Evolutionary conservation across 176 grass and related monocot species (phyloP), one percentile per base, ranked within the genome.

Genomic region (Elaeis guineensis): DNA sequence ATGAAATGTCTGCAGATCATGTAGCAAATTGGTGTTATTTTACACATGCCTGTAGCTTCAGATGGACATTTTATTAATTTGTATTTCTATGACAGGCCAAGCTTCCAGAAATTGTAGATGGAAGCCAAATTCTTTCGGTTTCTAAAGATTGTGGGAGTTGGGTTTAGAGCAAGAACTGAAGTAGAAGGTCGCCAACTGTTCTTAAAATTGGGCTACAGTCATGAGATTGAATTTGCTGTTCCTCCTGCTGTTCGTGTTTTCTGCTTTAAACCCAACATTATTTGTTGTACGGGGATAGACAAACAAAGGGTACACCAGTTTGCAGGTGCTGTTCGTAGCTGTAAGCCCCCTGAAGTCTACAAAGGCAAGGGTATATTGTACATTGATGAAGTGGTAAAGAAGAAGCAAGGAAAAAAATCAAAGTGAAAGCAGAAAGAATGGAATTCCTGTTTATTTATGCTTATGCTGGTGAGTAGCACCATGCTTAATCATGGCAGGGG

Each of bases 371-470:
- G 83, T 32, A 63, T 93, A 66, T 21, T 66, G 1, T 93, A 87
- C 80, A 69, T 93, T 4, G 84, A 87, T 51, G 87, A 90, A 69
- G 72, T 90, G 55, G 25, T 90, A 16, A 87, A 94, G 62, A 72
- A 75, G 57, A 94, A 87, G 69, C 80, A 64, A 6, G 74, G 83
- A 22, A 87, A 86, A 73, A 74, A 72, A 73, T 82, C 82, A 19
- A 82, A 85, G 75, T 83, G 58, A 70, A 44, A 44, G 35, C 35
- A 44, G 35, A 14, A 44, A 14, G 35, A 12, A 14, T 44, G 35
- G 9, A 44, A 44, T 44, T 12, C 8, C 9, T 12, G 11, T 44
- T 44, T 2, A 2, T 44, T 14, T 44, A 44, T 9, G 35, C 6
- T 44, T 44, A 44, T 12, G 9, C 8, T 44, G 35, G 12, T 44